Percentiles rank a stretch among this genome's conserved stretches.
phyloP scores from a whole-genome alignment of 1,284 basidiomycete species.

The Meira miltonrushii region DNA sequence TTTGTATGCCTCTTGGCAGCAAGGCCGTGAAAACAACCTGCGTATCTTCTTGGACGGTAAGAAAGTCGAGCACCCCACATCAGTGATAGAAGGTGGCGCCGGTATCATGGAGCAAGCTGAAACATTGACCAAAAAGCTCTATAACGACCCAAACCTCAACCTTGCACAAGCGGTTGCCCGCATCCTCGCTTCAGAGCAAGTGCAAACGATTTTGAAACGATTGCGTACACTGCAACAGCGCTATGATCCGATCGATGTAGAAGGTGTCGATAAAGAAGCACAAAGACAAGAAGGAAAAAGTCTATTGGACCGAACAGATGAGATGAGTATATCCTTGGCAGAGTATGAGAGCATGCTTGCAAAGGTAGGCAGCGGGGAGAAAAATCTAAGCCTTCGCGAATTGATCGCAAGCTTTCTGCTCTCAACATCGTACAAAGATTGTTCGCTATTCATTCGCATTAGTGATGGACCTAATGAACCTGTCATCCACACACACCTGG shows the following conservation, averaged over 20 bases:
- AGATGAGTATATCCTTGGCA: background rate
- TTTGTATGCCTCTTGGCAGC: background rate
- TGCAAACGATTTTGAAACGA: background rate
- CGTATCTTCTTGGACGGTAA: conserved; percentile 7
- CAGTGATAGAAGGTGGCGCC: background rate
- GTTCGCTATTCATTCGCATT: background rate
- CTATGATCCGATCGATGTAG: conserved; percentile 2
- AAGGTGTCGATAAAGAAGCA: background rate
- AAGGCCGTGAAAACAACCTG: background rate
- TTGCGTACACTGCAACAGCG: background rate
- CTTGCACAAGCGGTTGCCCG: background rate
- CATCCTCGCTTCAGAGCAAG: background rate
- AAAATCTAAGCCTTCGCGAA: background rate
- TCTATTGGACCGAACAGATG: background rate
- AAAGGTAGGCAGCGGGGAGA: background rate
- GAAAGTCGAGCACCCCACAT: background rate
- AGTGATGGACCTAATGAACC: background rate
- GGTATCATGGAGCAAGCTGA: background rate
- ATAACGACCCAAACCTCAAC: background rate
- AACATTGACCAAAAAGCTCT: background rate
- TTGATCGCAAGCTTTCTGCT: conserved; percentile 1
- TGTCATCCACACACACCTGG: background rate
- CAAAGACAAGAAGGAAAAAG: background rate
- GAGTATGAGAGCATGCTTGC: background rate
- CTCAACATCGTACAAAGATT: conserved; percentile 7